Conservation (phyloP, 2,329 filamentous ascomycete species). For the Neopestalotiopsis sp. region DNA sequence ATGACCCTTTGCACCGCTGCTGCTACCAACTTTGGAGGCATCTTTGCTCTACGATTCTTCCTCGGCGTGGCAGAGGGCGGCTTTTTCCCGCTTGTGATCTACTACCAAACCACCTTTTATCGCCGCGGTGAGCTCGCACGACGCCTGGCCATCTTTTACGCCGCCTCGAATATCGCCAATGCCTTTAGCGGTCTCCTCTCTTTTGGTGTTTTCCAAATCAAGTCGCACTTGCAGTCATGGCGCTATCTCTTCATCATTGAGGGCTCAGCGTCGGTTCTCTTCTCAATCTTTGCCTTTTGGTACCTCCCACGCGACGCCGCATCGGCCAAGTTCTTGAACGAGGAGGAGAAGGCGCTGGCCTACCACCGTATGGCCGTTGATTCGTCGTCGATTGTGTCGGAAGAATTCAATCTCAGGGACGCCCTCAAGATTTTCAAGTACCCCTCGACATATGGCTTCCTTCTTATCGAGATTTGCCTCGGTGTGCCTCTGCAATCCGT, state of each 20-base stretch:
- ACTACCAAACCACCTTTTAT: conserved; percentile 69
- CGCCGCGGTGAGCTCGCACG: conserved; percentile 73
- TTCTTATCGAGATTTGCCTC: conserved; percentile 62
- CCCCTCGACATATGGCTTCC: conserved; percentile 54
- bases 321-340: conserved; percentile 68
- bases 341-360: conserved; percentile 71
- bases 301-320: conserved; percentile 71
- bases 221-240: conserved; percentile 46
- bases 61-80: conserved; percentile 71
- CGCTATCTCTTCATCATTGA: conserved; percentile 56
- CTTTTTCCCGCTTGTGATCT: conserved; percentile 72
- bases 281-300: conserved; percentile 68
- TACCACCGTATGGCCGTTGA: conserved; percentile 77
- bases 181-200: conserved; percentile 54
- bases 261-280: conserved; percentile 62
- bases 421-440: conserved; percentile 57
- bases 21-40: conserved; percentile 64
- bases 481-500: conserved; percentile 64
- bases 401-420: conserved; percentile 57
- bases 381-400: conserved; percentile 66
- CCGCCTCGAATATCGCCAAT: conserved; percentile 75
- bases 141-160: conserved; percentile 76
- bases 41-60: conserved; percentile 73
- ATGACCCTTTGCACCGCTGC: conserved; percentile 66
- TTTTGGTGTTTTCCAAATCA: conserved; percentile 55